Conservation (phyloP, 2,329 filamentous ascomycete species). For the Biscogniauxia mediterranea region DNA sequence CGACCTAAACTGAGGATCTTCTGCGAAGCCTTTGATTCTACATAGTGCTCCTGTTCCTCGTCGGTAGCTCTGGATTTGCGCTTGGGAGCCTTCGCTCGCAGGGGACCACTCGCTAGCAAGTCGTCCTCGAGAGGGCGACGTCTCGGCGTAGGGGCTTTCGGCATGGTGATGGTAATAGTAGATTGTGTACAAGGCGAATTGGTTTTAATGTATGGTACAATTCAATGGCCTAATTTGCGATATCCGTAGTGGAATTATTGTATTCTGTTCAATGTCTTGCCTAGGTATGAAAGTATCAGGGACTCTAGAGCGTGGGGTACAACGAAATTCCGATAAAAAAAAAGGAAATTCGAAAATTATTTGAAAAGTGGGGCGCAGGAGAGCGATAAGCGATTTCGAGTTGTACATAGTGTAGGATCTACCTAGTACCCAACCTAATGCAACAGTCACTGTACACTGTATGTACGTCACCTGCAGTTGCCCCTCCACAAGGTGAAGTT, state of each 20-base stretch:
- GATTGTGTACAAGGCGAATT: no score
- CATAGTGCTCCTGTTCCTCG: constrained; percentile 65
- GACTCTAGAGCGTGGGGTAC: constrained; percentile 15
- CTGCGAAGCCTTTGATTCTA: constrained; percentile 84
- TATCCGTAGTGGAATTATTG: background rate
- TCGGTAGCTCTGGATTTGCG: constrained; percentile 64
- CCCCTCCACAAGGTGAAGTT: constrained; percentile 3
- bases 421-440: constrained; percentile 10
- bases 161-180: constrained; percentile 67
- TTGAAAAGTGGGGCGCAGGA: constrained; percentile 15
- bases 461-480: constrained; percentile 3
- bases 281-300: constrained; percentile 3
- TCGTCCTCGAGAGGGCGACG: constrained; percentile 78
- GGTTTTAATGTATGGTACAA: background rate
- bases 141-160: constrained; percentile 67
- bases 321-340: constrained; percentile 11
- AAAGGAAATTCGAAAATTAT: constrained; percentile 16
- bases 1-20: constrained; percentile 89
- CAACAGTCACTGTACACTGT: background rate
- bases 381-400: constrained; percentile 9
- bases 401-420: no score
- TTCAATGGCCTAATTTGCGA: background rate
- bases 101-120: constrained; percentile 65
- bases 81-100: constrained; percentile 75
- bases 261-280: background rate